Conservation (phyloP, 768 basidiomycete genomes). For the Cubamyces sp. region DNA sequence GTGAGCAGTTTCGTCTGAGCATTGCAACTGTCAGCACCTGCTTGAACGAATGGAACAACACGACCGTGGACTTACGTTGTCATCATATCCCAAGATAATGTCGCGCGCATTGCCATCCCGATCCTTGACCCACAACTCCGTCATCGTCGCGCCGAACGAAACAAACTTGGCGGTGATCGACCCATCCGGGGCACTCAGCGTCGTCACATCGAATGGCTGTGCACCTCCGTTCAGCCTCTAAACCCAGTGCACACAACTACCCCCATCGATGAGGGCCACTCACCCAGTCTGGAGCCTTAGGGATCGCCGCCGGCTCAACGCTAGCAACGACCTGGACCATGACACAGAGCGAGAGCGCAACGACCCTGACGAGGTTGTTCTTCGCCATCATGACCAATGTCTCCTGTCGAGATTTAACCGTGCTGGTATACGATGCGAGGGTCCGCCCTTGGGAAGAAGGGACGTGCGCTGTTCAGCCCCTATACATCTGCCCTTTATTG, state of each 20-base stretch:
- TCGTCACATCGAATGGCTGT: conserved; percentile 53
- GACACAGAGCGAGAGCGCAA: neutral
- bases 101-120: conserved; percentile 51
- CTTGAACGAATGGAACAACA: neutral
- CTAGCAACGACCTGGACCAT: neutral
- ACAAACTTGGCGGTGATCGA: conserved; percentile 64
- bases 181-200: conserved; percentile 53
- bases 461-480: neutral
- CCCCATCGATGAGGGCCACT: neutral
- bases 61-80: conserved; percentile 42
- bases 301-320: neutral
- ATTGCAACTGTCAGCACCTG: neutral
- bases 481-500: neutral
- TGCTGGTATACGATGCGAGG: neutral
- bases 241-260: neutral
- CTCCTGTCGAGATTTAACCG: conserved; percentile 1
- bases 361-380: neutral
- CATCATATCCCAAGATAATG: conserved; percentile 62
- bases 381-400: neutral
- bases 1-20: conserved; percentile 43
- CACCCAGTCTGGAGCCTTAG: conserved; percentile 20
- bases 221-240: neutral
- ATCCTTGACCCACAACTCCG: conserved; percentile 60
- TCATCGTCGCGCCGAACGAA: conserved; percentile 57
- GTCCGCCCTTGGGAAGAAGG: neutral